Conservation (phyloP, 176 grass and related monocot species). For the Zizania latifolia region DNA sequence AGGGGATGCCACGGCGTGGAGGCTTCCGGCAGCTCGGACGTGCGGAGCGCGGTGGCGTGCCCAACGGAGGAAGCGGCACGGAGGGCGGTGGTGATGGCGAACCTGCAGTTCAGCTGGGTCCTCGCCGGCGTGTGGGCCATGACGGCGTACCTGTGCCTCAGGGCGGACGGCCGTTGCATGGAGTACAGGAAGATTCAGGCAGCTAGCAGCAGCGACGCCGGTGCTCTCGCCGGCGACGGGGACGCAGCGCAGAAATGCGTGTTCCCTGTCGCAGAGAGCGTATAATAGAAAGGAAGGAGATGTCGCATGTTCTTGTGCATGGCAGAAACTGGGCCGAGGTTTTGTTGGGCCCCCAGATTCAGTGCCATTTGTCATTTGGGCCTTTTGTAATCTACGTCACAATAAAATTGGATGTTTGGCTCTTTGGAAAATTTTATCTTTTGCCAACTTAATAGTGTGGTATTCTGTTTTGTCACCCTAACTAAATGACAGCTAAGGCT, state of each 20-base stretch:
- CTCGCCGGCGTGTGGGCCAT: slow-evolving; percentile 48
- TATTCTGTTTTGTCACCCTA: too few relatives aligned
- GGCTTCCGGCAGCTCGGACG: neutral
- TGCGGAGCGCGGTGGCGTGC: slow-evolving; percentile 47
- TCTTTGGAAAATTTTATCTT: too few relatives aligned
- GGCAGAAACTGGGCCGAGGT: neutral
- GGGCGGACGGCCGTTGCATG: slow-evolving; percentile 26
- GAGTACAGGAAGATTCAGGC: slow-evolving; percentile 54
- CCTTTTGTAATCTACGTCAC: neutral
- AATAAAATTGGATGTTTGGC: neutral
- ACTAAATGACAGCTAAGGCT: too few relatives aligned
- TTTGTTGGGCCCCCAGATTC: neutral
- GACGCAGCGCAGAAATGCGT: slow-evolving; percentile 41
- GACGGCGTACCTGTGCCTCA: slow-evolving; percentile 57
- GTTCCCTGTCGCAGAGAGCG: slow-evolving; percentile 6
- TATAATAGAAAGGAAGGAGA: slow-evolving; percentile 15
- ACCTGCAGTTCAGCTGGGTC: slow-evolving; percentile 81
- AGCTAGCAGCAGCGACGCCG: neutral
- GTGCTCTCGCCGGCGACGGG: neutral
- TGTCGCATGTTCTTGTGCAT: neutral
- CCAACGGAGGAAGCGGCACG: slow-evolving; percentile 42
- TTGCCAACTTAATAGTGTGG: too few relatives aligned
- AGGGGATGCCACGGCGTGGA: slow-evolving; percentile 40
- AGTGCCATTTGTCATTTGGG: neutral
- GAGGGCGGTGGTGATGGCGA: slow-evolving; percentile 54